These are phyloP conservation scores for Globisporangium middletonii DNA, from an alignment of 352 stramenopile species.

Conservation along the genomic window DNA sequence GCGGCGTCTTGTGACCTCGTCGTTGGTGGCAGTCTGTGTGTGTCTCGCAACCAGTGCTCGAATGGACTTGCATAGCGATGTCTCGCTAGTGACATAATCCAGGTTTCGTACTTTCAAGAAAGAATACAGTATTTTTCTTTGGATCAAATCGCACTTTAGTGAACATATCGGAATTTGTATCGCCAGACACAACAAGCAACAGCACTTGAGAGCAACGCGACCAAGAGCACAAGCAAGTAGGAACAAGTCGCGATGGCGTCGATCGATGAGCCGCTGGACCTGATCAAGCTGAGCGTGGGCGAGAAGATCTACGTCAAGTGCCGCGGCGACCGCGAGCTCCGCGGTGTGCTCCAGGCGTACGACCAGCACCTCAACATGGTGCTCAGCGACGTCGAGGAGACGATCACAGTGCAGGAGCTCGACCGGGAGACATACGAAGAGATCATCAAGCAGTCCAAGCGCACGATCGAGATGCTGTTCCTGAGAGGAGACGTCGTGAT, in stretches of 20 bases:
- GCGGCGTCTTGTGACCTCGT: background rate
- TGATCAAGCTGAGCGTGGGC: slow-evolving; percentile 98
- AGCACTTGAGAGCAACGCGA: background rate
- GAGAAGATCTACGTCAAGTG: slow-evolving; percentile 99
- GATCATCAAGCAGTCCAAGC: slow-evolving; percentile 94
- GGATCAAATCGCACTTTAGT: slow-evolving; percentile 6
- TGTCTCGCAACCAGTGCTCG: slow-evolving; percentile 6
- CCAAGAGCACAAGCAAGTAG: background rate
- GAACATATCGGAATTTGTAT: background rate
- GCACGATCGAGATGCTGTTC: slow-evolving; percentile 98
- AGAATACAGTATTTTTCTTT: too few relatives aligned
- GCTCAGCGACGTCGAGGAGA: slow-evolving; percentile 98
- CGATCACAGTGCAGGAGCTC: slow-evolving; percentile 94
- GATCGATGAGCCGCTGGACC: slow-evolving; percentile 95
- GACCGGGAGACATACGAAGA: slow-evolving; percentile 98
- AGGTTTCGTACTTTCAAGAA: too few relatives aligned
- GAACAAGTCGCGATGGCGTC: slow-evolving; percentile 57
- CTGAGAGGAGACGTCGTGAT: slow-evolving; percentile 98
- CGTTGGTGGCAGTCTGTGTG: background rate
- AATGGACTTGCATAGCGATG: too few relatives aligned
- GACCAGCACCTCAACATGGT: slow-evolving; percentile 99
- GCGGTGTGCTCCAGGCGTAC: slow-evolving; percentile 96
- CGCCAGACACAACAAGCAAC: background rate
- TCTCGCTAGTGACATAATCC: too few relatives aligned
- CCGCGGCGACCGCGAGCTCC: slow-evolving; percentile 94